A percentile compares a stretch with the other conserved stretches of the same genome.
phyloP scores from a whole-genome alignment of 768 basidiomycete genomes.

The Suillus decipiens region DNA sequence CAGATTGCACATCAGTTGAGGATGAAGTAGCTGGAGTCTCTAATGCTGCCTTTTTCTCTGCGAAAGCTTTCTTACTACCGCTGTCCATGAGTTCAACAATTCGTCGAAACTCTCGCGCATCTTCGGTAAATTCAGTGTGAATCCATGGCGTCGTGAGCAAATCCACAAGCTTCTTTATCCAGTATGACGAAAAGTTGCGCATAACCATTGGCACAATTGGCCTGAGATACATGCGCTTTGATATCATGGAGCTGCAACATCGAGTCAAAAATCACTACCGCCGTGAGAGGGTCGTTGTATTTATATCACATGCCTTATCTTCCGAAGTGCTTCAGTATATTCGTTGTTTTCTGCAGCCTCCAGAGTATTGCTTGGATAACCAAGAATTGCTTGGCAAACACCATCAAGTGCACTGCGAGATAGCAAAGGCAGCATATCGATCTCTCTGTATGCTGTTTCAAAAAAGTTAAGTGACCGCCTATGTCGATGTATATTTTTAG shows the following conservation, averaged over 20 bases:
- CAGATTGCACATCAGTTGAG: not conserved
- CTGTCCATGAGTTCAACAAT: conserved; percentile 22
- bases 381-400: conserved; percentile 26
- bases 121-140: not conserved
- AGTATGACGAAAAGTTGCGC: conserved; percentile 6
- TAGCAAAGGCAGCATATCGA: conserved; percentile 27
- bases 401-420: conserved; percentile 26
- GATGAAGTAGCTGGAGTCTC: not conserved
- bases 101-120: not conserved
- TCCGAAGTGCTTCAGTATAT: conserved; percentile 8
- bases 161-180: not conserved
- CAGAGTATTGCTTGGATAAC: conserved; percentile 18
- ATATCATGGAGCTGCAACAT: not conserved
- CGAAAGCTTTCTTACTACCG: conserved; percentile 17
- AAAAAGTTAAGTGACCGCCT: conserved; percentile 4
- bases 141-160: not conserved
- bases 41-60: conserved; percentile 21
- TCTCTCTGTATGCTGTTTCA: conserved; percentile 15
- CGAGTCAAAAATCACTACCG: not conserved
- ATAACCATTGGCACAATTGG: not conserved
- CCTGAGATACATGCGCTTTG: not conserved
- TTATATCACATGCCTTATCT: not conserved
- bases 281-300: not conserved
- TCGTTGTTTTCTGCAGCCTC: conserved; percentile 14
- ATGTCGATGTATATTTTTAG: not conserved